These are phyloP conservation scores for Adansonia digitata DNA, from an alignment of 345 rosid species.

Conservation along the genomic window DNA sequence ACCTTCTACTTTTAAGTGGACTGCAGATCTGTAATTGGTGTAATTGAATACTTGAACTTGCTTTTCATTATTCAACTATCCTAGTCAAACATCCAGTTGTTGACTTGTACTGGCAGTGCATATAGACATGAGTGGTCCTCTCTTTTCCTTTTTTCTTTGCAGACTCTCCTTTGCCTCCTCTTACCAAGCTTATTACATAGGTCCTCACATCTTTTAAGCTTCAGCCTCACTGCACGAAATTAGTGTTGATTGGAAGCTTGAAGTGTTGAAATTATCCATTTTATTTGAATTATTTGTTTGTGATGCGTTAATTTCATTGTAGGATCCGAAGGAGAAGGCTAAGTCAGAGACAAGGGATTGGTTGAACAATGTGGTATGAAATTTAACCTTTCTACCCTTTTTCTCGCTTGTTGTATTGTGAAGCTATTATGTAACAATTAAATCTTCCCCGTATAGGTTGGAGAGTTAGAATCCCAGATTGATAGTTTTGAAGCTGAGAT, in stretches of 20 bases:
- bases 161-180: not conserved
- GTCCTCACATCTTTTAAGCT: not conserved
- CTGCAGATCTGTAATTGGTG: not conserved
- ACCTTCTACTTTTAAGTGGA: not conserved
- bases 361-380: slow-evolving; percentile 92
- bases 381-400: slow-evolving; percentile 4
- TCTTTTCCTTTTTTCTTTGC: not conserved
- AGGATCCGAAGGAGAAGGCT: slow-evolving; percentile 99
- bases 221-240: not conserved
- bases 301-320: slow-evolving; percentile 5
- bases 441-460: slow-evolving; percentile 50
- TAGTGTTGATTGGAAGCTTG: not conserved
- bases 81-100: not conserved
- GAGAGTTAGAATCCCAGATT: slow-evolving; percentile 93
- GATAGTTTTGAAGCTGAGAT: slow-evolving; percentile 94
- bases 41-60: not conserved
- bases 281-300: not conserved
- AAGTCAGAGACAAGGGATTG: slow-evolving; percentile 98
- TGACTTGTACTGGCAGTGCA: not conserved
- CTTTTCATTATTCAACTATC: not conserved
- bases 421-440: not conserved
- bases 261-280: not conserved
- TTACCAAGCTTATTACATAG: not conserved
- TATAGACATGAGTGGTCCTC: not conserved
- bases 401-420: not conserved